Conservation (phyloP, 2,329 filamentous ascomycete species). For the Ramularia endophylla region DNA sequence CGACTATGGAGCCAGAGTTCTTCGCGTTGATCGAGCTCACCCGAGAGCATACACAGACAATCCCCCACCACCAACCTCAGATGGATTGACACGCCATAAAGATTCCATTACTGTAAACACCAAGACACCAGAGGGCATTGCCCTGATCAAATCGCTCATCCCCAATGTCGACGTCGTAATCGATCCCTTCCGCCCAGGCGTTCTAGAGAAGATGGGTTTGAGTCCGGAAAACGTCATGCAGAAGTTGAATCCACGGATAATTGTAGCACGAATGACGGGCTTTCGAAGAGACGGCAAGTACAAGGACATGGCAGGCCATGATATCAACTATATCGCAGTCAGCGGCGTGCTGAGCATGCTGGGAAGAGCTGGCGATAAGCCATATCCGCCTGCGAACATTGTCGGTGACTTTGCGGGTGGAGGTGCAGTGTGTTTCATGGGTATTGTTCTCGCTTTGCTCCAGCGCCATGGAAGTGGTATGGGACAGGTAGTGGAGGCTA, state of each 20-base stretch:
- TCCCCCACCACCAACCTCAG: conserved; percentile 47
- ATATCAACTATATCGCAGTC: conserved; percentile 94
- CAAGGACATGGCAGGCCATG: conserved; percentile 82
- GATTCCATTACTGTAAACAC: conserved; percentile 73
- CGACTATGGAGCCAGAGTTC: conserved; percentile 80
- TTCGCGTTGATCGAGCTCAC: conserved; percentile 70
- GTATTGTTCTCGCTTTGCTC: conserved; percentile 73
- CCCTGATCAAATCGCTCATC: conserved; percentile 61
- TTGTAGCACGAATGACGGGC: conserved; percentile 82
- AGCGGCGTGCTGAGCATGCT: conserved; percentile 73
- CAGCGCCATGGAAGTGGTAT: conserved; percentile 56
- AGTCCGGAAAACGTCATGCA: conserved; percentile 62
- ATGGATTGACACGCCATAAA: conserved; percentile 77
- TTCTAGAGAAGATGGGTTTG: conserved; percentile 78
- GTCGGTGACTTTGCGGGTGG: conserved; percentile 89
- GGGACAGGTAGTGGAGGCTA: conserved; percentile 89
- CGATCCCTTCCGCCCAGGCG: conserved; percentile 87
- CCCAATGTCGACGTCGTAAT: conserved; percentile 69
- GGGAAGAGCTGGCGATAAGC: conserved; percentile 62
- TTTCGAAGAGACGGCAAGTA: conserved; percentile 86
- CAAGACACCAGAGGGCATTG: conserved; percentile 58
- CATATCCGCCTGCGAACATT: conserved; percentile 75
- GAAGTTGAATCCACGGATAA: conserved; percentile 63
- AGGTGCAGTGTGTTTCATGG: conserved; percentile 73
- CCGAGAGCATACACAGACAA: conserved; percentile 33